A percentile compares a stretch with the other conserved stretches of the same genome.
These are phyloP conservation scores for Candida nemodendra DNA, from an alignment of 805 yeast genomes.

Conservation along the genomic window DNA sequence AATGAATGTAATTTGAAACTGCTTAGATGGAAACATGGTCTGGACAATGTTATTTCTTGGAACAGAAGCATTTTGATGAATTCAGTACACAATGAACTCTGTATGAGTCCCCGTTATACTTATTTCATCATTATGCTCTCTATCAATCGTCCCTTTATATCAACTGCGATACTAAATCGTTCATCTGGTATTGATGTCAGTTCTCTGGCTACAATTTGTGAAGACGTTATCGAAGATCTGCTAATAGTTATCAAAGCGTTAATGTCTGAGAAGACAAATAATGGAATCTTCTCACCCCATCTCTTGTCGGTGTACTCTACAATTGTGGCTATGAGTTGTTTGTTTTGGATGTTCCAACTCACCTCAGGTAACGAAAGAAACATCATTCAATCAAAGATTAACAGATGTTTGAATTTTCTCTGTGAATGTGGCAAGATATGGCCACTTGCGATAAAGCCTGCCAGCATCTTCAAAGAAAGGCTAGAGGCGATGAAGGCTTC, in stretches of 20 bases:
- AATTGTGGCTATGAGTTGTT: constrained; percentile 43
- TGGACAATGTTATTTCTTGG: constrained; percentile 53
- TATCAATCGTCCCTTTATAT: constrained; percentile 52
- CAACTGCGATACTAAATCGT: constrained; percentile 13
- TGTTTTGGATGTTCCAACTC: constrained; percentile 23
- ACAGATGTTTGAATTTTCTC: constrained; percentile 6
- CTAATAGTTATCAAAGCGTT: constrained; percentile 39
- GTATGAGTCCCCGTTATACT: constrained; percentile 51
- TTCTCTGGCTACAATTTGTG: constrained; percentile 30
- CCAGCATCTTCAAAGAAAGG: constrained; percentile 8
- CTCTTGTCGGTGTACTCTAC: constrained; percentile 46
- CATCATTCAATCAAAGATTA: constrained; percentile 1
- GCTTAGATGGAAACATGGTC: constrained; percentile 47
- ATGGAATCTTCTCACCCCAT: constrained; percentile 43
- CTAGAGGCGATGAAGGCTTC: no score
- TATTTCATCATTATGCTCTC: constrained; percentile 55
- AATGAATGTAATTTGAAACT: constrained; percentile 48
- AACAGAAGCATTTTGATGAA: constrained; percentile 38
- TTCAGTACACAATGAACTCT: constrained; percentile 53
- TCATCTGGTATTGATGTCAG: constrained; percentile 3
- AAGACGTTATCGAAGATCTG: constrained; percentile 43
- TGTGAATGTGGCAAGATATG: constrained; percentile 10
- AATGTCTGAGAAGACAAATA: constrained; percentile 26
- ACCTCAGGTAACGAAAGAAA: neutral
- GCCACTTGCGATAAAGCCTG: constrained; percentile 12